Evolutionary conservation across 2,329 filamentous ascomycete species (phyloP).

Genomic region (Curvularia hawaiiensis): DNA sequence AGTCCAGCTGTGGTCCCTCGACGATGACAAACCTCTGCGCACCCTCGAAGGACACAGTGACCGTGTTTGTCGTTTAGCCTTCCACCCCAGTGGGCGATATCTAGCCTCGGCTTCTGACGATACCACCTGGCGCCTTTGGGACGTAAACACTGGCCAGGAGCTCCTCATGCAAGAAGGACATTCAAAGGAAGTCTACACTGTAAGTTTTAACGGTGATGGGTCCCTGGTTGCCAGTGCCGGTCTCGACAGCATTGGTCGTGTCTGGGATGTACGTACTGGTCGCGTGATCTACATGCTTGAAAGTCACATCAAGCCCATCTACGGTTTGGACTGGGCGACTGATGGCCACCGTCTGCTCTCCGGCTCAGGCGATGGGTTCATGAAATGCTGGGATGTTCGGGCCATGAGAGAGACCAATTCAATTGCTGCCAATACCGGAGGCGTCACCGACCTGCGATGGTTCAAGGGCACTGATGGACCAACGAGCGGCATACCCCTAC

Average conservation of each 20-base stretch:
- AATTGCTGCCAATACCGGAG: constrained; percentile 87
- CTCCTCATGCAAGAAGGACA: constrained; percentile 92
- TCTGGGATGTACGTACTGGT: constrained; percentile 94
- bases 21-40: constrained; percentile 81
- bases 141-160: constrained; percentile 83
- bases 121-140: constrained; percentile 96
- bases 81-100: constrained; percentile 89
- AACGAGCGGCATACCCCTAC: constrained; percentile 64
- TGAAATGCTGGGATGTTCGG: constrained; percentile 97
- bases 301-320: constrained; percentile 90
- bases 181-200: constrained; percentile 87
- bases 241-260: constrained; percentile 88
- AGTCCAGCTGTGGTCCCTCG: constrained; percentile 88
- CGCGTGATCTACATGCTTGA: constrained; percentile 96
- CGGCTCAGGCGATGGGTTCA: constrained; percentile 90
- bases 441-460: constrained; percentile 92
- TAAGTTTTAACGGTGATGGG: constrained; percentile 89
- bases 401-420: constrained; percentile 83
- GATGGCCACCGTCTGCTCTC: constrained; percentile 94
- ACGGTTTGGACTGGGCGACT: constrained; percentile 87
- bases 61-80: constrained; percentile 89
- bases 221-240: constrained; percentile 91
- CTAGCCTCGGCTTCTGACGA: constrained; percentile 94
- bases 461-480: constrained; percentile 86
- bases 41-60: constrained; percentile 83